Conservation (phyloP, 2,329 filamentous ascomycete species). For the Chaetomium sp. region DNA sequence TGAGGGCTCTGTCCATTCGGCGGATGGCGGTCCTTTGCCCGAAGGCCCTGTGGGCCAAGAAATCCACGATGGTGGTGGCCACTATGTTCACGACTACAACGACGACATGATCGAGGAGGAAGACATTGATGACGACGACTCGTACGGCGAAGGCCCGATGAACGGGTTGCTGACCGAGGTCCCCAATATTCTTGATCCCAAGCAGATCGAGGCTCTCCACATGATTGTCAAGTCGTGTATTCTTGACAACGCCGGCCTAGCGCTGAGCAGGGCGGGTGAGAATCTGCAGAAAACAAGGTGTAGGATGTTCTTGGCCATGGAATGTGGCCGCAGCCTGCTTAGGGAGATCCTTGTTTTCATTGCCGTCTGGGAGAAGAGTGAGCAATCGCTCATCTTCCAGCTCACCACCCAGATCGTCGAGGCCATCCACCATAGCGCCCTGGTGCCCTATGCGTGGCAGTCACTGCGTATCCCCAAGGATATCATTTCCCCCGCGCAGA, state of each 20-base stretch:
- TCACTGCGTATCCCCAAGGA: constrained; percentile 89
- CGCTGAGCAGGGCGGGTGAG: constrained; percentile 59
- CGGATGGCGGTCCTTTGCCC: constrained; percentile 31
- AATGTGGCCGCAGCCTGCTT: constrained; percentile 83
- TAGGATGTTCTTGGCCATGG: constrained; percentile 80
- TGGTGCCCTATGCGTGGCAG: constrained; percentile 89
- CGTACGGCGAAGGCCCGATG: constrained; percentile 70
- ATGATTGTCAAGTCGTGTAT: constrained; percentile 98
- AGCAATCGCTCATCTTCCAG: constrained; percentile 91
- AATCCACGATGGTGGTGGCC: constrained; percentile 18
- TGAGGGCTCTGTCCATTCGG: constrained; percentile 31
- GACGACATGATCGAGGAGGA: constrained; percentile 59
- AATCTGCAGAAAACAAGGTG: constrained; percentile 88
- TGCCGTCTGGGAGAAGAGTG: constrained; percentile 91
- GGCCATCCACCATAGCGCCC: constrained; percentile 78
- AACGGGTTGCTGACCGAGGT: constrained; percentile 87
- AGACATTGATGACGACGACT: constrained; percentile 67
- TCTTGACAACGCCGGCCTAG: constrained; percentile 70
- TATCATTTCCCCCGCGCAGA: constrained; percentile 91
- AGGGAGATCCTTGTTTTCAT: constrained; percentile 93
- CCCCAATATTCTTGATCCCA: constrained; percentile 86
- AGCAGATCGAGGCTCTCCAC: constrained; percentile 90
- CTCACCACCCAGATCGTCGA: constrained; percentile 95
- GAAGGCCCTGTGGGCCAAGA: constrained; percentile 14
- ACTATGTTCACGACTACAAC: constrained; percentile 31